Conservation (phyloP, 2,329 filamentous ascomycete species). For the Taxawa tesnikishii region DNA sequence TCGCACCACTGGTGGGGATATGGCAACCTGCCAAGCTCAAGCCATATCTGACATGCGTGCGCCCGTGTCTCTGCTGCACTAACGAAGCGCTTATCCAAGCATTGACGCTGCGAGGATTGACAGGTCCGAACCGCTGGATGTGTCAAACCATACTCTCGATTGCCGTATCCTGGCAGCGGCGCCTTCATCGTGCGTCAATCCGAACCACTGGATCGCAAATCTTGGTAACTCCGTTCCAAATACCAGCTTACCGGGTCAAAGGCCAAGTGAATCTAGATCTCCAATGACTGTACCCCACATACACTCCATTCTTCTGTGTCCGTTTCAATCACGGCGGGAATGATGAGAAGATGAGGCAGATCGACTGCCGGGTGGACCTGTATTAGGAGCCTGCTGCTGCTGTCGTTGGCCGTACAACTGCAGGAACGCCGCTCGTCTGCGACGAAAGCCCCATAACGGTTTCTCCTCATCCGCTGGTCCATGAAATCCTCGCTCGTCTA, state of each 20-base stretch:
- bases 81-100: too few species aligned
- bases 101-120: too few species aligned
- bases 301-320: background rate
- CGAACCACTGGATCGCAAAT: background rate
- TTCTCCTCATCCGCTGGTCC: too few species aligned
- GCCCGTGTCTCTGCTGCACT: too few species aligned
- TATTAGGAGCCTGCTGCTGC: too few species aligned
- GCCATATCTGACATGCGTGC: too few species aligned
- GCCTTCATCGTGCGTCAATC: background rate
- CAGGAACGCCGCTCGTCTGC: background rate
- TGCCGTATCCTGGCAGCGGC: background rate
- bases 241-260: background rate
- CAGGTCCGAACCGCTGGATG: background rate
- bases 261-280: background rate
- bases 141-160: background rate
- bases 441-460: too few species aligned
- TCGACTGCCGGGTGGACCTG: too few species aligned
- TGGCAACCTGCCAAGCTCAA: too few species aligned
- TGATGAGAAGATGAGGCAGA: background rate
- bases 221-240: background rate
- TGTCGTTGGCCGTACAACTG: background rate
- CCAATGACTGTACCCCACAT: too few species aligned
- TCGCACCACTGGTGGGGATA: too few species aligned
- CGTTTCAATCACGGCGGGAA: background rate
- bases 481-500: background rate